These are phyloP conservation scores for Stachybotrys chlorohalonatus DNA, from an alignment of 2,329 filamentous ascomycete species.

Conservation along the genomic window DNA sequence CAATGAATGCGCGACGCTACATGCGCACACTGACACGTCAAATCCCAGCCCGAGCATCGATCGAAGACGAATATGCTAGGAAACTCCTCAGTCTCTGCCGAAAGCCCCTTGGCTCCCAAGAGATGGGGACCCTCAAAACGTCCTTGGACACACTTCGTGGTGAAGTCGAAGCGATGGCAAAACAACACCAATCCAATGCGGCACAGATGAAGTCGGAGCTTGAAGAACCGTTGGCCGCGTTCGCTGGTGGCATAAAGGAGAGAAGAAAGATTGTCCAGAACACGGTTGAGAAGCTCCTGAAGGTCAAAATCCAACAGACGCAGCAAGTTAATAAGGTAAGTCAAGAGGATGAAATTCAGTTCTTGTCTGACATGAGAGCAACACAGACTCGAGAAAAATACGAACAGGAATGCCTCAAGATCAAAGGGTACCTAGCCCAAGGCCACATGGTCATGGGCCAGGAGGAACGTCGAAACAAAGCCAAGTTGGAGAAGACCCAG, in stretches of 20 bases:
- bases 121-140: conserved; percentile 71
- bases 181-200: conserved; percentile 84
- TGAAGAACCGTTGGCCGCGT: conserved; percentile 86
- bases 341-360: background rate
- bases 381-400: conserved; percentile 77
- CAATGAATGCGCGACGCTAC: background rate
- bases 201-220: conserved; percentile 92
- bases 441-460: conserved; percentile 99
- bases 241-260: conserved; percentile 93
- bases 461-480: conserved; percentile 97
- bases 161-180: conserved; percentile 89
- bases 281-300: conserved; percentile 88
- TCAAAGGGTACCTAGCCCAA: conserved; percentile 96
- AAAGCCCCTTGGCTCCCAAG: conserved; percentile 82
- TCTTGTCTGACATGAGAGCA: background rate
- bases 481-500: conserved; percentile 96
- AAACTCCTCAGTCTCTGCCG: conserved; percentile 80
- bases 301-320: conserved; percentile 88
- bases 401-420: conserved; percentile 95
- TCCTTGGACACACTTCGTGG: conserved; percentile 83
- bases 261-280: conserved; percentile 91
- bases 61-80: conserved; percentile 93
- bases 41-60: conserved; percentile 66
- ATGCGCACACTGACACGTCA: background rate
- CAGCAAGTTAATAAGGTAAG: conserved; percentile 80